phyloP scores from a whole-genome alignment of 495 filamentous ascomycete genomes.

The Oidiodendron maius region DNA sequence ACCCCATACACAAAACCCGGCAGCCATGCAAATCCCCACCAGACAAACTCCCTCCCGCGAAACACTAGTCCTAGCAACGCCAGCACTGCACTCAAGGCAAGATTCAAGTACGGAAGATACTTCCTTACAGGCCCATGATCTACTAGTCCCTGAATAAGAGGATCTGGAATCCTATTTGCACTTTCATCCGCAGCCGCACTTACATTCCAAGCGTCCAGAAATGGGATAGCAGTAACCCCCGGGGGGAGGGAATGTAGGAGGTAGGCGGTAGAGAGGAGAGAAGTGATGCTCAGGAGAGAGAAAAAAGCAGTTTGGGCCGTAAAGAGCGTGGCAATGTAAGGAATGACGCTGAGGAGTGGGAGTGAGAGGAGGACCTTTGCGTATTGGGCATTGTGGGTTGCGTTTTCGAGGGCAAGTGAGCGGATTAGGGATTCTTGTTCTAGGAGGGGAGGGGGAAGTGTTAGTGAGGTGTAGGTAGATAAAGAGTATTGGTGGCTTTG shows the following conservation, averaged over 20 bases:
- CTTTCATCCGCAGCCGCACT: not conserved
- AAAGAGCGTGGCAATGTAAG: slow-evolving; percentile 49
- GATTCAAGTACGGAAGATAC: slow-evolving; percentile 43
- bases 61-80: slow-evolving; percentile 38
- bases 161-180: not conserved
- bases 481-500: too few relatives aligned
- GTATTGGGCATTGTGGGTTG: slow-evolving; percentile 52
- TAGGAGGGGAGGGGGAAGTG: slow-evolving; percentile 19
- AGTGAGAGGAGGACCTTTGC: slow-evolving; percentile 50
- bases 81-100: slow-evolving; percentile 33
- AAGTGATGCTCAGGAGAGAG: slow-evolving; percentile 51
- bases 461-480: not conserved
- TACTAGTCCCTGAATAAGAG: not conserved
- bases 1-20: slow-evolving; percentile 41
- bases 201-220: slow-evolving; percentile 27
- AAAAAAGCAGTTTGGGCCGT: slow-evolving; percentile 31
- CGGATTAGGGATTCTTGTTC: slow-evolving; percentile 70
- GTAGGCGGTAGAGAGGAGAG: slow-evolving; percentile 53
- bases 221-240: slow-evolving; percentile 28
- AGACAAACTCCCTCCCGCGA: slow-evolving; percentile 24
- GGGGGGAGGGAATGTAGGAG: slow-evolving; percentile 35
- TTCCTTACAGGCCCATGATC: slow-evolving; percentile 29
- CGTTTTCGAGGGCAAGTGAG: slow-evolving; percentile 49
- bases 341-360: slow-evolving; percentile 41
- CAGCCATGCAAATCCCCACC: slow-evolving; percentile 22